A percentile compares a stretch with the other conserved stretches of the same genome.
These are phyloP conservation scores for Pneumocystis sp. DNA, from an alignment of 1,139 yeast species.

Conservation along the genomic window DNA sequence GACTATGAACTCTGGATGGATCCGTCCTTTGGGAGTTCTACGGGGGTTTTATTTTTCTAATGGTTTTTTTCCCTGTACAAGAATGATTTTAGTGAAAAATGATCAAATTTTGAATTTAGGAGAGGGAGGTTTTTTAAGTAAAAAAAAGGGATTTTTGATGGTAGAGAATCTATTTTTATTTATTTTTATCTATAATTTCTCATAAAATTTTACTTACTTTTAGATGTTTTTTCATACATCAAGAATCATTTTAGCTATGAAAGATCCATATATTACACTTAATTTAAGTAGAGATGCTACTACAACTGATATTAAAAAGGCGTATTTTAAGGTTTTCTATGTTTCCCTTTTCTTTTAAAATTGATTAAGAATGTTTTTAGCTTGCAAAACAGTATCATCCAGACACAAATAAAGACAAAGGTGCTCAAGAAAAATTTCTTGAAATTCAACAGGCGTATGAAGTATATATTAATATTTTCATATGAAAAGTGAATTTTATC, in stretches of 20 bases:
- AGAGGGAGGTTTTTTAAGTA: background rate
- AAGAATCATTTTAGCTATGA: slow-evolving; percentile 9
- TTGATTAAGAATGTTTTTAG: slow-evolving; percentile 23
- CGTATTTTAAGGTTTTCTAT: slow-evolving; percentile 40
- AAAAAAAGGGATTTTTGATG: background rate
- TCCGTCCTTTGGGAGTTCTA: background rate
- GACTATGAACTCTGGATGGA: background rate
- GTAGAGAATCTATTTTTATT: background rate
- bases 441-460: slow-evolving; percentile 91
- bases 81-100: background rate
- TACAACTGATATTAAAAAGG: slow-evolving; percentile 77
- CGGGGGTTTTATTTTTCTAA: background rate
- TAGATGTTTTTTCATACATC: background rate
- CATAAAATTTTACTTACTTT: background rate
- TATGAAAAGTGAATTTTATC: background rate
- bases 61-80: background rate
- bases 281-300: slow-evolving; percentile 65
- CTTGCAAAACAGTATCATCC: slow-evolving; percentile 92
- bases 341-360: background rate
- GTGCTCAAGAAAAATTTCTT: slow-evolving; percentile 78
- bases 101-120: background rate
- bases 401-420: slow-evolving; percentile 82
- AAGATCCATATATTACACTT: slow-evolving; percentile 70
- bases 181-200: background rate
- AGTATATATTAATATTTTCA: background rate